Percentiles rank a stretch among this genome's conserved stretches.
These are phyloP conservation scores for Atkinsonella hypoxylon DNA, from an alignment of 2,329 filamentous ascomycete genomes.

Conservation along the genomic window DNA sequence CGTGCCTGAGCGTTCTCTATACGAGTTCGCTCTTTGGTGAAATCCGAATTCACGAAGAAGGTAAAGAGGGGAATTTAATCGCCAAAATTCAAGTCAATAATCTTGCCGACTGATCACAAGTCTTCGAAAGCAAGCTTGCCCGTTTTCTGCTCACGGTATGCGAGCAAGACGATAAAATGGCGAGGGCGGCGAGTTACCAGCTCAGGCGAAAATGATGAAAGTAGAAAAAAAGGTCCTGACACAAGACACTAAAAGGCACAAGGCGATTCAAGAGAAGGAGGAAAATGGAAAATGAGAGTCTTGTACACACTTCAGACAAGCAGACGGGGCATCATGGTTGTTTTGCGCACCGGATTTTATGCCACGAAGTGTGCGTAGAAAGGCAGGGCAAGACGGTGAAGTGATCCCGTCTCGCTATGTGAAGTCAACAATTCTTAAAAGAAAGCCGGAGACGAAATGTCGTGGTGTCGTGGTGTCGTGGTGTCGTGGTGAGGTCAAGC, in stretches of 20 bases:
- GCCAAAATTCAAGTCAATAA: neutral
- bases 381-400: neutral
- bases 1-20: too few relatives aligned
- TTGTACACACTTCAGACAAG: slow-evolving; percentile 1
- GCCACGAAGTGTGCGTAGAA: neutral
- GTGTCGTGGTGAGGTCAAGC: neutral
- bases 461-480: neutral
- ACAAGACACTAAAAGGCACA: neutral
- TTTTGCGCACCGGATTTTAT: neutral
- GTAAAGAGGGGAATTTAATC: neutral
- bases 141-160: neutral
- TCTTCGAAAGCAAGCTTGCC: neutral
- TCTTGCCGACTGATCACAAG: neutral
- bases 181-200: neutral
- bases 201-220: neutral
- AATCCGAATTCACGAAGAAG: neutral
- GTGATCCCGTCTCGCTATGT: neutral
- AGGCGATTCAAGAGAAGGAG: neutral
- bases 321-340: neutral
- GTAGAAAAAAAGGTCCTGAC: neutral
- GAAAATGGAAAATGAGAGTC: neutral
- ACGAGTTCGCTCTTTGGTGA: neutral
- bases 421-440: too few relatives aligned
- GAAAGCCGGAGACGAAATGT: too few relatives aligned
- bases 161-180: neutral